Conservation (phyloP, 2,329 filamentous ascomycete genomes). For the Dactylella cylindrospora region DNA sequence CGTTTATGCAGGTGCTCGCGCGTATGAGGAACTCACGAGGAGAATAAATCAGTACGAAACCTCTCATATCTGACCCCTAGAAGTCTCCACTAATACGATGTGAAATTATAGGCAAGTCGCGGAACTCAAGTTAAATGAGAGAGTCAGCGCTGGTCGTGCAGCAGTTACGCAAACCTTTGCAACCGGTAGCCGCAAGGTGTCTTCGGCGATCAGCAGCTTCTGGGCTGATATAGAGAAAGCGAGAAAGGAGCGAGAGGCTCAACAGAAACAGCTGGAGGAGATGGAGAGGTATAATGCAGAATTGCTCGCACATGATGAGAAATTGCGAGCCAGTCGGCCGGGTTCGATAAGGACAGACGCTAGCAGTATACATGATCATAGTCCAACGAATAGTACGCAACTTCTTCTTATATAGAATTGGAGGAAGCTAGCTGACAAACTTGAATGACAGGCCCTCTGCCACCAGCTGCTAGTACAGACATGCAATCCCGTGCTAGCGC, state of each 20-base stretch:
- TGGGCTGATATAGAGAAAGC: constrained; percentile 87
- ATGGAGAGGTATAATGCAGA: constrained; percentile 57
- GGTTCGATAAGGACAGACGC: constrained; percentile 41
- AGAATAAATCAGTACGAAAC: constrained; percentile 67
- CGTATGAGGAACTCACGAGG: constrained; percentile 90
- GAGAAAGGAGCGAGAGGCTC: constrained; percentile 62
- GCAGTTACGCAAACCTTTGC: constrained; percentile 85
- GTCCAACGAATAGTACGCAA: constrained; percentile 37
- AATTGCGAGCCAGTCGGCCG: constrained; percentile 50
- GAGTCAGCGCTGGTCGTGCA: constrained; percentile 78
- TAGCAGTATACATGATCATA: constrained; percentile 38
- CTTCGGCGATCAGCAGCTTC: constrained; percentile 79
- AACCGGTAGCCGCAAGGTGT: constrained; percentile 83
- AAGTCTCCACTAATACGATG: too few species aligned
- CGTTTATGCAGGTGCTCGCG: constrained; percentile 87
- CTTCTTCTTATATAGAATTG: constrained; percentile 12
- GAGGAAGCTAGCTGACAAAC: constrained; percentile 12
- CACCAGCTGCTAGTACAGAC: constrained; percentile 40
- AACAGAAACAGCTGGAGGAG: constrained; percentile 65
- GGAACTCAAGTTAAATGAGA: constrained; percentile 89
- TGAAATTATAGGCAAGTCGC: constrained; percentile 67
- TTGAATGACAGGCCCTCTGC: constrained; percentile 19
- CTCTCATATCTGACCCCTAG: constrained; percentile 50
- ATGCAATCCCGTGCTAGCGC: constrained; percentile 57
- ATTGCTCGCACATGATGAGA: constrained; percentile 53